Percentiles rank a stretch among this genome's conserved stretches.
Conservation (phyloP, 495 filamentous ascomycete species). For the Penicillium cataractarum region DNA sequence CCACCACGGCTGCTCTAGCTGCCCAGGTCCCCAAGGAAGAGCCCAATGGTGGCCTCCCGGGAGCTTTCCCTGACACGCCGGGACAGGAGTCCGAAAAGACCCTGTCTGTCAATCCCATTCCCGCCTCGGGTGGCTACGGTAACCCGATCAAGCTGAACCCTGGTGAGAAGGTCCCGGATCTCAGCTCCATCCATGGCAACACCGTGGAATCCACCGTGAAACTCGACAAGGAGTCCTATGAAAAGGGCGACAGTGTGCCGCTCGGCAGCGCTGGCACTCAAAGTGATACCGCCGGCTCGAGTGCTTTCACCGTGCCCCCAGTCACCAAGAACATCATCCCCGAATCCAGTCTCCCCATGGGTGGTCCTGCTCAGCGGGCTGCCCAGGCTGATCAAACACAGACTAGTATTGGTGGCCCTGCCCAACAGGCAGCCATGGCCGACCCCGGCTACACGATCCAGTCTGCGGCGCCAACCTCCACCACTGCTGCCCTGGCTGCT, state of each 20-base stretch:
- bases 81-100: conserved; percentile 53
- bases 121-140: conserved; percentile 73
- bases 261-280: conserved; percentile 29
- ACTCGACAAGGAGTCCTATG: conserved; percentile 82
- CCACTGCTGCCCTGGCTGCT: conserved; percentile 73
- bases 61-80: conserved; percentile 82
- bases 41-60: conserved; percentile 59
- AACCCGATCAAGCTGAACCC: conserved; percentile 80
- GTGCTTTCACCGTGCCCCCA: conserved; percentile 62
- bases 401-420: conserved; percentile 22
- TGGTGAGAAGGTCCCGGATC: conserved; percentile 77
- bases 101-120: conserved; percentile 67
- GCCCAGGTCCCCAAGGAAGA: conserved; percentile 66
- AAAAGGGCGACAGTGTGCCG: conserved; percentile 64
- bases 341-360: conserved; percentile 82
- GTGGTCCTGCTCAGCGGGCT: conserved; percentile 38
- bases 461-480: conserved; percentile 68
- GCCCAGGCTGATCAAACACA: conserved; percentile 36
- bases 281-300: conserved; percentile 16
- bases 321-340: conserved; percentile 71
- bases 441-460: conserved; percentile 63
- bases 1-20: conserved; percentile 76
- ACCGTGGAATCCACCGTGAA: conserved; percentile 62
- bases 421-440: conserved; percentile 35
- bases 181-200: conserved; percentile 52